Conservation (phyloP, 805 yeast genomes). For the Teunomyces barrocoloradensis region DNA sequence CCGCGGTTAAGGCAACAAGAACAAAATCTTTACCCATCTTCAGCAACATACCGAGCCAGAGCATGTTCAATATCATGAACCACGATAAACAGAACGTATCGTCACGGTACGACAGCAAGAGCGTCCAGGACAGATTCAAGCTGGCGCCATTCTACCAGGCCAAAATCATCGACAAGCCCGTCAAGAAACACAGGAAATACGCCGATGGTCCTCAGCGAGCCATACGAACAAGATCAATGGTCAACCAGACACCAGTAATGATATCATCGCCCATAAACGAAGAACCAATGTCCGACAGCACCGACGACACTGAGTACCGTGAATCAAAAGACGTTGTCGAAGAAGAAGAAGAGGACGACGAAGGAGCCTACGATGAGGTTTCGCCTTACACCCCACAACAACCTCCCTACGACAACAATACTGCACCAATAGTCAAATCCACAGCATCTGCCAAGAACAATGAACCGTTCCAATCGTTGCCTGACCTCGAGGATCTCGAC, state of each 20-base stretch:
- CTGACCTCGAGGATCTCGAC: conserved; percentile 44
- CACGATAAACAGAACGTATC: conserved; percentile 40
- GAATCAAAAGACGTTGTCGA: conserved; percentile 18
- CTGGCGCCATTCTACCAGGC: conserved; percentile 45
- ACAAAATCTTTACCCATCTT: conserved; percentile 44
- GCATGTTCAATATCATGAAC: conserved; percentile 39
- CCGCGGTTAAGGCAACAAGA: conserved; percentile 41
- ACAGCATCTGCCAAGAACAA: conserved; percentile 7
- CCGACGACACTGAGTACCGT: conserved; percentile 40
- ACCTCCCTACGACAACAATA: conserved; percentile 30
- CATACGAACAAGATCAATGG: conserved; percentile 43
- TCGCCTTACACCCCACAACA: conserved; percentile 44
- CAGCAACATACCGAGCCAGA: conserved; percentile 37
- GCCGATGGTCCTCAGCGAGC: conserved; percentile 32
- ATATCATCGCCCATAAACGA: conserved; percentile 44
- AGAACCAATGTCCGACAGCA: conserved; percentile 31
- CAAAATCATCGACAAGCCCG: conserved; percentile 40
- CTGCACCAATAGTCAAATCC: conserved; percentile 5
- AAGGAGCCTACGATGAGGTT: conserved; percentile 23
- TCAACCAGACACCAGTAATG: conserved; percentile 28
- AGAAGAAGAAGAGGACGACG: conserved; percentile 25
- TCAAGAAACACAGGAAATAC: conserved; percentile 20
- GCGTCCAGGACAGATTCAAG: conserved; percentile 43
- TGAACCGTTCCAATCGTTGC: conserved; percentile 35
- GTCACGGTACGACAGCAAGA: conserved; percentile 38